Evolutionary conservation across 768 basidiomycete genomes (phyloP), one percentile per base, ranked within the genome.

Genomic region (Gymnopilus junonius): DNA sequence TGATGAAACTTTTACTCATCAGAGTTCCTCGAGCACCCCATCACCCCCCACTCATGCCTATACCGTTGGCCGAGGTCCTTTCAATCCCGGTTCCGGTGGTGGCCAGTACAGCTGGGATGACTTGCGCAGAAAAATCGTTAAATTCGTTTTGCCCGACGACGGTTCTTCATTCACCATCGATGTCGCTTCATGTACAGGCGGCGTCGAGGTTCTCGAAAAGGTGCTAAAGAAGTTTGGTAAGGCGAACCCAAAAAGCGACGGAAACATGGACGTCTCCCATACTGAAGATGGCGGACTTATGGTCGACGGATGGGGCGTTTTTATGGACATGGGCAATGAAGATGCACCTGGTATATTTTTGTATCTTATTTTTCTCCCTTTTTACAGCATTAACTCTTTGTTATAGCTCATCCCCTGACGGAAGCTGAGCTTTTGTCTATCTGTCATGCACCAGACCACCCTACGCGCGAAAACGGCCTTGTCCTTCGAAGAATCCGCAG

Each of bases 171-270:
- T 85, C 59, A 89, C 90, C 1, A 87, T 99, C 63, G 90, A 96
- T 71, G 89, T 95, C 14, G 85, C 87, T 3, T 87, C 92, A 27
- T 95, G 93, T 70, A 82, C 81, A 1, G 90, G 89, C 27, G 95
- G 95, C 8, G 82, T 91, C 2, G 95, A 99, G 69, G 87, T 98
- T 2, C 82, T 99, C 55, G 92, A 94, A 67, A 89, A 91, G 67
- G 95, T 93, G 1, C 79, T 99, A 65, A 92, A 87, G 73, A 99
- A 99, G 76, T 92, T 97, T 67, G 88, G 88, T 46, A 97, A 95
- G 73, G 73, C 83, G 0, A 77, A 77, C 32, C 66, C 77, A 8
- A 81, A 80, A 63, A 79, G 76, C 56, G 81, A 83, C 55, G 77
- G 75, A 31, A 78, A 79, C 51, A 69, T 80, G 54, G 86, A 85